Conservation (phyloP, 208 protist genomes). For the Phytomonas serpens region DNA sequence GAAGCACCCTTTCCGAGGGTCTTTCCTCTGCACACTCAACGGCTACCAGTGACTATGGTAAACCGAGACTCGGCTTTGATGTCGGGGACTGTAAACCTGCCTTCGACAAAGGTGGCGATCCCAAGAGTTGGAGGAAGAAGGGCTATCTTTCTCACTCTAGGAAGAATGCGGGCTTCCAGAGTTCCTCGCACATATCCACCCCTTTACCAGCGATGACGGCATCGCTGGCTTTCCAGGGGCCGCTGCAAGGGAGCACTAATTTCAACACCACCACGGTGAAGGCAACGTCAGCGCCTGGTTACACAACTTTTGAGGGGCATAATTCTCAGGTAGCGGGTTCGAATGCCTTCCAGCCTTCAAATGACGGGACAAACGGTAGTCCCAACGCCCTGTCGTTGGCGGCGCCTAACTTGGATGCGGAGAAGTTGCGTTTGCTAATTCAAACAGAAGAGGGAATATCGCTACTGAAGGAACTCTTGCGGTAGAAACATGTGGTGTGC, state of each 20-base stretch:
- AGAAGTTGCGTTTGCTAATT: background rate
- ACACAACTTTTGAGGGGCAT: background rate
- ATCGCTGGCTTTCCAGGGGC: background rate
- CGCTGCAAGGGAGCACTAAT: background rate
- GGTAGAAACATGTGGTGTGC: background rate
- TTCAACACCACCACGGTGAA: background rate
- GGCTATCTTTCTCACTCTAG: background rate
- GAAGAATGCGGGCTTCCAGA: background rate
- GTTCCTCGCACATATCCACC: background rate
- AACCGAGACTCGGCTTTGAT: background rate
- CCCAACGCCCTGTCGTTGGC: background rate
- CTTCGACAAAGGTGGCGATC: background rate
- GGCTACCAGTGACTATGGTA: background rate
- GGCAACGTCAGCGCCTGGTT: background rate
- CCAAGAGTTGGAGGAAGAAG: background rate
- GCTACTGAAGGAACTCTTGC: background rate
- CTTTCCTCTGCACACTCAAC: background rate
- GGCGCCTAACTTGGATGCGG: background rate
- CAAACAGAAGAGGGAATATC: background rate
- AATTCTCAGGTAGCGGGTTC: background rate
- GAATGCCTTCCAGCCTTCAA: background rate
- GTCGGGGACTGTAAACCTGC: background rate
- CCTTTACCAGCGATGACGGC: background rate
- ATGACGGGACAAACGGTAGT: background rate
- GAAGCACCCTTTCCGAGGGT: background rate